Base-by-base conservation (phyloP, 306 rosid genomes). In the Medicago ruthenica region DNA sequence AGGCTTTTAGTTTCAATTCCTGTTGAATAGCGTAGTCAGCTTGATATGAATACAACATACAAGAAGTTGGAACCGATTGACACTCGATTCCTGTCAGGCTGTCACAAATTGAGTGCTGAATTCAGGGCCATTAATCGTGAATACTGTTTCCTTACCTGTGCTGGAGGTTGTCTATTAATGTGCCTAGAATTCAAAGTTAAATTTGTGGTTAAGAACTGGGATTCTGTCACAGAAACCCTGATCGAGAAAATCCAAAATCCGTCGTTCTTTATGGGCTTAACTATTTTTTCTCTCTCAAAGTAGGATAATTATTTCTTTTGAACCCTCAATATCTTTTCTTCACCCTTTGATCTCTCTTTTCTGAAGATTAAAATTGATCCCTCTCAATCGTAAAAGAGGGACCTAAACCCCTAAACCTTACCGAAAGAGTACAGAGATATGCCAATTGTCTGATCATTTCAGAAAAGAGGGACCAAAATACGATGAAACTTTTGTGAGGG, bases 91-190 rank as follows among this genome's bases (percentile, higher is more conserved):
- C 10, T 47, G 36, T 48, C 37, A 50, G 12, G 31, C 10, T 47
- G 36, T 48, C 37, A 50, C 16, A 45, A 60, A 70, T 45, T 44
- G 51, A 2, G 14, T 58, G 69, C 60, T 41, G 16, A 65, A 44
- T 8, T 72, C 27, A 45, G 79, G 48, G 42, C 13, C 61, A 42
- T 76, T 27, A 12, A 13, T 18, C 37, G 9, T 71, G 37, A 41
- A 51, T 47, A 51, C 24, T 15, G 34, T 81, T 64, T 71, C 73
- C 59, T 64, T 15, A 12, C 48, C 31, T 76, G 37, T 53, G 75
- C 42, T 27, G 41, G 64, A 67, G 50, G 24, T 58, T 58, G 9
- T 58, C 39, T 11, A 58, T 58, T 1, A 58, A 12, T 22, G 62
- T 57, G 8, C 63, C 15, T 57, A 21, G 17, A 75, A 48, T 70